Conservation (phyloP, 1,284 basidiomycete species). For the Omphalotus olearius region DNA sequence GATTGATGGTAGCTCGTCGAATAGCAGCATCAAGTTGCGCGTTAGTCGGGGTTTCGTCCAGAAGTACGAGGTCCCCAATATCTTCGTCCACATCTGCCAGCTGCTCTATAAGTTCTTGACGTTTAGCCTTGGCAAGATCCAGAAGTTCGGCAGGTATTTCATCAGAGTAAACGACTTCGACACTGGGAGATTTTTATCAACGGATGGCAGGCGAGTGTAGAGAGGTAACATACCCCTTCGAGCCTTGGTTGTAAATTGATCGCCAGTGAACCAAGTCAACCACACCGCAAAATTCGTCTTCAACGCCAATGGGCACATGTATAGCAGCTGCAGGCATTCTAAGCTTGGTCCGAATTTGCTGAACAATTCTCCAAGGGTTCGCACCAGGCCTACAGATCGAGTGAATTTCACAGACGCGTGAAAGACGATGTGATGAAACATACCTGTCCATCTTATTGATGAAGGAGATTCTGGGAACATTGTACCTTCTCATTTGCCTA, state of each 20-base stretch:
- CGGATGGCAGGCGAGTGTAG: background rate
- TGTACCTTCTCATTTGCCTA: slow-evolving; percentile 96
- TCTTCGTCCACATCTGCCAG: slow-evolving; percentile 96
- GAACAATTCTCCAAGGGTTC: slow-evolving; percentile 94
- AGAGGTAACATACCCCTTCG: slow-evolving; percentile 75
- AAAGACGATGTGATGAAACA: background rate
- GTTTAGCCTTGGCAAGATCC: slow-evolving; percentile 77
- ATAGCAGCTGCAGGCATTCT: slow-evolving; percentile 94
- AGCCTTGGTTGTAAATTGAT: slow-evolving; percentile 91
- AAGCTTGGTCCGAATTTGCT: slow-evolving; percentile 90
- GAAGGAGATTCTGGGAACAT: slow-evolving; percentile 93
- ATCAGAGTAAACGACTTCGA: slow-evolving; percentile 79
- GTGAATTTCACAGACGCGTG: background rate
- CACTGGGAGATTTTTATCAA: slow-evolving; percentile 36
- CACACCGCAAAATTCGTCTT: slow-evolving; percentile 86
- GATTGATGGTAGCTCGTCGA: slow-evolving; percentile 81
- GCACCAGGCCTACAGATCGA: slow-evolving; percentile 75
- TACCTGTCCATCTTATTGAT: slow-evolving; percentile 99
- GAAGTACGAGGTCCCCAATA: slow-evolving; percentile 89
- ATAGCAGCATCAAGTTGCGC: slow-evolving; percentile 82
- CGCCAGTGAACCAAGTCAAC: slow-evolving; percentile 96
- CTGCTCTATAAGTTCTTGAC: slow-evolving; percentile 89
- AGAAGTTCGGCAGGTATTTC: slow-evolving; percentile 82
- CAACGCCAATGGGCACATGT: slow-evolving; percentile 92
- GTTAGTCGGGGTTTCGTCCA: slow-evolving; percentile 75